Evolutionary conservation across 2,329 filamentous ascomycete genomes (phyloP).

Genomic region (Gyromitra esculenta): DNA sequence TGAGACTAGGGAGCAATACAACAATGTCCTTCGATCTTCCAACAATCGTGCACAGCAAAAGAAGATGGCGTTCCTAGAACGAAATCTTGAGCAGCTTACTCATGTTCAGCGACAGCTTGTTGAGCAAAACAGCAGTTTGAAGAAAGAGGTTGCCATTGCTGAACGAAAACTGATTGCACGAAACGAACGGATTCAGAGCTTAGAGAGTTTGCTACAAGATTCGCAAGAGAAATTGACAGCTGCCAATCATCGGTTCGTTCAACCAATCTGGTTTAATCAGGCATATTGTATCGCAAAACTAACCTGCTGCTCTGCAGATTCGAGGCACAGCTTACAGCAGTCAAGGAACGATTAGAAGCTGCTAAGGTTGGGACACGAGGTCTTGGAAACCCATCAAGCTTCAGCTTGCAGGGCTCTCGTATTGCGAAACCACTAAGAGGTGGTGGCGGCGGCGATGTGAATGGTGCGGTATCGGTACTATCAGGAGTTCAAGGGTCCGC

Average conservation of each 20-base stretch:
- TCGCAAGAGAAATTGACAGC: conserved; percentile 98
- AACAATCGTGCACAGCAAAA: conserved; percentile 99
- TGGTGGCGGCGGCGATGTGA: conserved; percentile 63
- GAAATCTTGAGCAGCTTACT: conserved; percentile 96
- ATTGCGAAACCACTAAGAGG: conserved; percentile 76
- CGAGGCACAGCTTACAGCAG: conserved; percentile 93
- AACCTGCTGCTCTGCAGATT: conserved; percentile 70
- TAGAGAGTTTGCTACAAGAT: conserved; percentile 91
- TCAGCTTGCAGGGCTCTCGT: conserved; percentile 75
- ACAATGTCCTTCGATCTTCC: conserved; percentile 93
- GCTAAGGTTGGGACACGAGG: conserved; percentile 92
- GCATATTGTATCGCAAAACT: conserved; percentile 41
- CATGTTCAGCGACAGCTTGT: conserved; percentile 97
- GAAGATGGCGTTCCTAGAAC: conserved; percentile 99
- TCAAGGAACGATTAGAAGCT: conserved; percentile 96
- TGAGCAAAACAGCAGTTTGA: conserved; percentile 94
- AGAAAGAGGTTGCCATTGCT: conserved; percentile 99
- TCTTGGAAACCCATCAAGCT: conserved; percentile 73
- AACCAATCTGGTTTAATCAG: conserved; percentile 42
- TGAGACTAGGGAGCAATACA: conserved; percentile 98
- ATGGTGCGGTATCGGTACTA: conserved; percentile 66
- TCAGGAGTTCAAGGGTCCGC: conserved; percentile 64
- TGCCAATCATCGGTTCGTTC: conserved; percentile 90
- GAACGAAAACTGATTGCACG: conserved; percentile 95
- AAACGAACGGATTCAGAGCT: conserved; percentile 94